phyloP scores from a whole-genome alignment of 2,329 filamentous ascomycete genomes.

The Chaetomium sp. region DNA sequence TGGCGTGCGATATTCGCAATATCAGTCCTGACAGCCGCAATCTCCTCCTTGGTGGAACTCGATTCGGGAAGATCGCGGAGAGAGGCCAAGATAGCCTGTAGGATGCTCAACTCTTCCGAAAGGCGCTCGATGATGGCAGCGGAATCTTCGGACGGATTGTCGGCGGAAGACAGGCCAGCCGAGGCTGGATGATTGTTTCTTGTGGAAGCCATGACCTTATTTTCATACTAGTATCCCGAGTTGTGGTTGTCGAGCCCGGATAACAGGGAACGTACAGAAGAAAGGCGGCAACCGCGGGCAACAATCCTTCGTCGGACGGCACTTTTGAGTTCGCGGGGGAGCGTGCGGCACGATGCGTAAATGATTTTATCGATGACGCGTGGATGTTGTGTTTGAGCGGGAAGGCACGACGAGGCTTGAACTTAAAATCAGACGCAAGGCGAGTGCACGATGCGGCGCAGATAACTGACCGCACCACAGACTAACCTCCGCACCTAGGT shows the following conservation, averaged over 20 bases:
- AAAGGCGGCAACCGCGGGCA: not conserved
- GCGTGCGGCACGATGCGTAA: not conserved
- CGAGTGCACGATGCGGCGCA: not conserved
- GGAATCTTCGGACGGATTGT: not conserved
- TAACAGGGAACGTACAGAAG: not conserved
- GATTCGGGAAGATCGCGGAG: slow-evolving; percentile 41
- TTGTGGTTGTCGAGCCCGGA: not conserved
- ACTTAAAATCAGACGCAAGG: not conserved
- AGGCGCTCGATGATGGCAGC: slow-evolving; percentile 35
- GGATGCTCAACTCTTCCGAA: slow-evolving; percentile 47
- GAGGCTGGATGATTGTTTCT: slow-evolving; percentile 15
- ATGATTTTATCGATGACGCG: not conserved
- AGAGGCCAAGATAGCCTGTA: slow-evolving; percentile 48
- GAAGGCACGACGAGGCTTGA: not conserved
- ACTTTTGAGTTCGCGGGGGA: not conserved
- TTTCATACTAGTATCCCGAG: slow-evolving; percentile 7
- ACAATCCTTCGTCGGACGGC: not conserved
- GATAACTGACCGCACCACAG: not conserved
- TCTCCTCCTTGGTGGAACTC: slow-evolving; percentile 30
- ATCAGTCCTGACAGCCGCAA: slow-evolving; percentile 35
- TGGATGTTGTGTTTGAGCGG: not conserved
- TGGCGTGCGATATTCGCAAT: slow-evolving; percentile 39
- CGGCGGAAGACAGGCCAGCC: not conserved
- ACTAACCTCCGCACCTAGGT: no score
- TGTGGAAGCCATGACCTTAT: slow-evolving; percentile 14